Evolutionary conservation across 176 grass and related monocot species (phyloP).

Genomic region (Leersia perrieri): DNA sequence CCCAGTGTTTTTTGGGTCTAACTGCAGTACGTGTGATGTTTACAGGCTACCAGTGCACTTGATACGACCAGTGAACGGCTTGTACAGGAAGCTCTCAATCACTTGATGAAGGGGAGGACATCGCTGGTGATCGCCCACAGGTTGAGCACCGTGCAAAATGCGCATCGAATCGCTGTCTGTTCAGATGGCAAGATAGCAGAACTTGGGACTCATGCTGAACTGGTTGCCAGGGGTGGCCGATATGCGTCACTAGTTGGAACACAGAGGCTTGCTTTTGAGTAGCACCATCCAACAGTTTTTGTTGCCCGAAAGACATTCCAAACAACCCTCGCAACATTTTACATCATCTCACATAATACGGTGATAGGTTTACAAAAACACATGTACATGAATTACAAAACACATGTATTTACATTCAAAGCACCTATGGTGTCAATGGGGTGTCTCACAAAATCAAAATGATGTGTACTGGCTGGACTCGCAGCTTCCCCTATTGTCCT

Average conservation of each 20-base stretch:
- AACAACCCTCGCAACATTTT: not conserved
- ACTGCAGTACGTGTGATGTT: not conserved
- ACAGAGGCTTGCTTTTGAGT: conserved; percentile 87
- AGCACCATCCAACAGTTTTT: not conserved
- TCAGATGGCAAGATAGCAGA: conserved; percentile 72
- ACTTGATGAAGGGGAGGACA: conserved; percentile 87
- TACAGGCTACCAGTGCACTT: conserved; percentile 90
- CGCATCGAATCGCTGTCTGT: conserved; percentile 73
- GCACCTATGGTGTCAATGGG: not conserved
- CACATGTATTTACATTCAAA: not conserved
- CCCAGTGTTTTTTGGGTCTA: not conserved
- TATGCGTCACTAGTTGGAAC: conserved; percentile 80
- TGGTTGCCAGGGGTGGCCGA: conserved; percentile 66
- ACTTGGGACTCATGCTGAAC: conserved; percentile 65
- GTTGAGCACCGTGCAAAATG: conserved; percentile 90
- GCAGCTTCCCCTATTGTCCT: not conserved
- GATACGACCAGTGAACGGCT: conserved; percentile 80
- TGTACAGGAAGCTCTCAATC: conserved; percentile 85
- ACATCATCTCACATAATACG: not conserved
- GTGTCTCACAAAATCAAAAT: not conserved
- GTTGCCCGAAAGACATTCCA: not conserved
- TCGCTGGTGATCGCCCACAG: conserved; percentile 93
- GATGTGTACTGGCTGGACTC: not conserved
- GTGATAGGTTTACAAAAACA: not conserved
- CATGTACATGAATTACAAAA: not conserved